Conservation (phyloP, 1,284 basidiomycete genomes). For the Microbotryomycetes sp. region DNA sequence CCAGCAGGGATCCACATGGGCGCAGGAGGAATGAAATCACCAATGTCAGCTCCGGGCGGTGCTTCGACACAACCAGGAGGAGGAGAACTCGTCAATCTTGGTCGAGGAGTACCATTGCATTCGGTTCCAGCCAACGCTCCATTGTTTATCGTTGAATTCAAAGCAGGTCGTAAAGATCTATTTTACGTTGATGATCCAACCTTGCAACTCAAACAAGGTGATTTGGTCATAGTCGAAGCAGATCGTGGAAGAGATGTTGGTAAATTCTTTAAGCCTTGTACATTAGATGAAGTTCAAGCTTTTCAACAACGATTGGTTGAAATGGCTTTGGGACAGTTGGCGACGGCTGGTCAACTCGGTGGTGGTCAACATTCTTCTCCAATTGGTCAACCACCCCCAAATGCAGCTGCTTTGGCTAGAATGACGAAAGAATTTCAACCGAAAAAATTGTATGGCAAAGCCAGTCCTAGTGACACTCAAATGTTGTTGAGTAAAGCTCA, state of each 20-base stretch:
- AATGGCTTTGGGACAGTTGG: conserved; percentile 33
- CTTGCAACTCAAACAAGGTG: conserved; percentile 59
- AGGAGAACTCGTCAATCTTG: conserved; percentile 48
- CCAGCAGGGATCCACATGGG: neutral
- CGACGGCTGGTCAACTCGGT: conserved; percentile 1
- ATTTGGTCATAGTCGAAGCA: conserved; percentile 93
- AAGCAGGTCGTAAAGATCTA: conserved; percentile 88
- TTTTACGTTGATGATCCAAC: conserved; percentile 73
- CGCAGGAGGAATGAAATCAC: neutral
- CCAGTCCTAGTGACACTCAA: conserved; percentile 72
- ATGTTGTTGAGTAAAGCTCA: conserved; percentile 69
- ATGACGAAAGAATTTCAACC: conserved; percentile 82
- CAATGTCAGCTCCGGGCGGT: neutral
- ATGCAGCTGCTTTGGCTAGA: conserved; percentile 27
- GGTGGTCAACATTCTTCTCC: neutral
- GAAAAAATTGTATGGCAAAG: conserved; percentile 94
- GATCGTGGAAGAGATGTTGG: conserved; percentile 60
- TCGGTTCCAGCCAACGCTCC: conserved; percentile 73
- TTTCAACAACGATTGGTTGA: conserved; percentile 67
- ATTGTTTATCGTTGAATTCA: conserved; percentile 96
- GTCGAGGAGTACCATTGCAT: conserved; percentile 80
- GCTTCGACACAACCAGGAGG: neutral
- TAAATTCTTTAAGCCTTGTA: conserved; percentile 59
- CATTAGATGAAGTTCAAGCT: conserved; percentile 79
- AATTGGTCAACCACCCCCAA: conserved; percentile 10